Conservation (phyloP, 306 rosid genomes). For the Vicia faba region DNA sequence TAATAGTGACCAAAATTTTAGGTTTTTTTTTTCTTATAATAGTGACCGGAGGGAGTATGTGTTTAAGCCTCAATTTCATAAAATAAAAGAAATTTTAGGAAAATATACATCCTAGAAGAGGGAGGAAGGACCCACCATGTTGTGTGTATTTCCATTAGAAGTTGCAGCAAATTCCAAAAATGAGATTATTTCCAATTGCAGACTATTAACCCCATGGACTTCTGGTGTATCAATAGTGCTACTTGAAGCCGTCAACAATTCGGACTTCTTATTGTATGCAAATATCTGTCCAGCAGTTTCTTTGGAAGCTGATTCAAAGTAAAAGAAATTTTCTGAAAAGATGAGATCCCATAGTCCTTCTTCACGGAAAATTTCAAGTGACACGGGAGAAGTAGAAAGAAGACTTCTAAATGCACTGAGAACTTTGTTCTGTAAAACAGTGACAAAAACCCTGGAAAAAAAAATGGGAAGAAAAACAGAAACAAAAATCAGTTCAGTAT, state of each 20-base stretch:
- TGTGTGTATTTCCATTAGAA: slow-evolving; percentile 63
- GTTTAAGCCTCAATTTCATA: slow-evolving; percentile 29
- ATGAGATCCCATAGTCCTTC: slow-evolving; percentile 95
- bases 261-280: slow-evolving; percentile 47
- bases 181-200: slow-evolving; percentile 78
- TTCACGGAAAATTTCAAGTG: slow-evolving; percentile 66
- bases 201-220: slow-evolving; percentile 56
- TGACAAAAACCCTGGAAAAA: slow-evolving; percentile 68
- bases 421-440: slow-evolving; percentile 65
- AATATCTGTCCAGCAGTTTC: slow-evolving; percentile 47
- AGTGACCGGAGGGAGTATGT: no score
- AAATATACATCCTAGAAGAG: not conserved
- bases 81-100: slow-evolving; percentile 27
- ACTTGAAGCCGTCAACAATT: slow-evolving; percentile 50
- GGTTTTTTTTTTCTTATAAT: no score
- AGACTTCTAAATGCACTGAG: slow-evolving; percentile 68
- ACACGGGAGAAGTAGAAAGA: slow-evolving; percentile 66
- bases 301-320: slow-evolving; percentile 62
- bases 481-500: slow-evolving; percentile 29
- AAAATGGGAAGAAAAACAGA: slow-evolving; percentile 36
- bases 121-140: slow-evolving; percentile 59
- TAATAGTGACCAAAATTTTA: no score
- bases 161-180: slow-evolving; percentile 86
- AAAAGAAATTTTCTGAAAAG: slow-evolving; percentile 87
- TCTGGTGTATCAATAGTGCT: slow-evolving; percentile 43